phyloP scores from a whole-genome alignment of 2,329 filamentous ascomycete genomes.

The Alternaria incomplexa region DNA sequence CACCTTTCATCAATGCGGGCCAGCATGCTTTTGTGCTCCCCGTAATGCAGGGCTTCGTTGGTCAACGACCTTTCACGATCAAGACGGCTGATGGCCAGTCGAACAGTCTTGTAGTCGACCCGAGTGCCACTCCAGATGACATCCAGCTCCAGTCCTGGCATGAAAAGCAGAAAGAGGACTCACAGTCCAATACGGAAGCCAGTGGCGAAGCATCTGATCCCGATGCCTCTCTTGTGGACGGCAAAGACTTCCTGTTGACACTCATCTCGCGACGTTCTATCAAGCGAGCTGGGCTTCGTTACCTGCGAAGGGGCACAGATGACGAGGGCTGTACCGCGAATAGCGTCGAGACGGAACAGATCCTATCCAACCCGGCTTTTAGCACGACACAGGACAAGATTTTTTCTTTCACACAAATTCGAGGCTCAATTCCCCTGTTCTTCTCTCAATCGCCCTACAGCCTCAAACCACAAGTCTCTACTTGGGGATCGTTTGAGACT shows the following conservation, averaged over 20 bases:
- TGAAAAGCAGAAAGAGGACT: constrained; percentile 37
- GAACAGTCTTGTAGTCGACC: constrained; percentile 43
- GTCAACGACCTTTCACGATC: constrained; percentile 80
- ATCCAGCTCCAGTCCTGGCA: constrained; percentile 43
- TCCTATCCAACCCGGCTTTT: constrained; percentile 76
- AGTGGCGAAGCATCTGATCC: constrained; percentile 32
- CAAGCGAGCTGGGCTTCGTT: constrained; percentile 85
- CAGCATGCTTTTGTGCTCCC: constrained; percentile 77
- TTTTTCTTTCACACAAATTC: constrained; percentile 84
- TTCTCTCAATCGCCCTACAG: constrained; percentile 96
- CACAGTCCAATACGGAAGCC: constrained; percentile 21
- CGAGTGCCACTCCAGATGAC: constrained; percentile 42
- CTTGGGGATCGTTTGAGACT: constrained; percentile 79
- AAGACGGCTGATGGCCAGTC: constrained; percentile 55
- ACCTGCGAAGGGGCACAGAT: constrained; percentile 87
- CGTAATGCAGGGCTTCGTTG: constrained; percentile 92
- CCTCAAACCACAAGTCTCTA: constrained; percentile 81
- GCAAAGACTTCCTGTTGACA: constrained; percentile 74
- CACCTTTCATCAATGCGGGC: constrained; percentile 75
- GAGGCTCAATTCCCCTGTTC: constrained; percentile 92
- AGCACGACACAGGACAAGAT: constrained; percentile 63
- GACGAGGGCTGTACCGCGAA: constrained; percentile 90
- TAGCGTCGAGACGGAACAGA: constrained; percentile 92
- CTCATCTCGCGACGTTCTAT: constrained; percentile 88
- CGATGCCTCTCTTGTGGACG: constrained; percentile 37